phyloP scores from a whole-genome alignment of 225 moss, liverwort and hornwort species.

The Sphagnum contortum region DNA sequence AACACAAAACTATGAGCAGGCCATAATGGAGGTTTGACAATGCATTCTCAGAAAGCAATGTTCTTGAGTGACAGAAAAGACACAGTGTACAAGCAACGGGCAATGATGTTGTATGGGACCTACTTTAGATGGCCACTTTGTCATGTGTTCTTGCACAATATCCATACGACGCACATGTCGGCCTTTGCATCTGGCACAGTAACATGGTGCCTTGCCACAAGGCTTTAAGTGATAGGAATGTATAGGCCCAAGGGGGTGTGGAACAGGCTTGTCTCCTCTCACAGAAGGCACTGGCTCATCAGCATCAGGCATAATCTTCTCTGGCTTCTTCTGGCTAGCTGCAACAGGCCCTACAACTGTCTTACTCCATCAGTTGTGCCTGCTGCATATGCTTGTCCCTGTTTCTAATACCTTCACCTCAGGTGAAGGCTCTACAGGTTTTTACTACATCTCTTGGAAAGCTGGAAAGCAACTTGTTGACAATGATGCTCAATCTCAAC shows the following conservation, averaged over 20 bases:
- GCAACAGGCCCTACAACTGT: conserved; percentile 22
- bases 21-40: not conserved
- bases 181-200: conserved; percentile 18
- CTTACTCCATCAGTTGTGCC: not conserved
- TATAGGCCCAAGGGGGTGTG: conserved; percentile 1
- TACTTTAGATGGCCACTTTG: conserved; percentile 13
- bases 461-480: not conserved
- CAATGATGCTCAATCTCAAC: not conserved
- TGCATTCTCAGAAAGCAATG: not conserved
- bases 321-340: conserved; percentile 16
- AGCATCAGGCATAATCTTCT: conserved; percentile 8
- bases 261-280: conserved; percentile 1
- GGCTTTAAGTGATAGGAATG: conserved; percentile 6
- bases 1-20: too few relatives aligned
- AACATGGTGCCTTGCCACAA: conserved; percentile 14
- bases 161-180: conserved; percentile 12
- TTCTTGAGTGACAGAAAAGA: not conserved
- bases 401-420: too few relatives aligned
- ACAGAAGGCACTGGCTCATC: conserved; percentile 6
- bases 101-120: conserved; percentile 3
- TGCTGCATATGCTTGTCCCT: not conserved
- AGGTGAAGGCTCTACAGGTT: too few relatives aligned
- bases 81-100: not conserved
- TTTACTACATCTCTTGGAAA: not conserved
- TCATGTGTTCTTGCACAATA: conserved; percentile 11